Evolutionary conservation across 2,329 filamentous ascomycete species (phyloP), one percentile per base, ranked within the genome.

Genomic region (Dichotomopilus funicola): DNA sequence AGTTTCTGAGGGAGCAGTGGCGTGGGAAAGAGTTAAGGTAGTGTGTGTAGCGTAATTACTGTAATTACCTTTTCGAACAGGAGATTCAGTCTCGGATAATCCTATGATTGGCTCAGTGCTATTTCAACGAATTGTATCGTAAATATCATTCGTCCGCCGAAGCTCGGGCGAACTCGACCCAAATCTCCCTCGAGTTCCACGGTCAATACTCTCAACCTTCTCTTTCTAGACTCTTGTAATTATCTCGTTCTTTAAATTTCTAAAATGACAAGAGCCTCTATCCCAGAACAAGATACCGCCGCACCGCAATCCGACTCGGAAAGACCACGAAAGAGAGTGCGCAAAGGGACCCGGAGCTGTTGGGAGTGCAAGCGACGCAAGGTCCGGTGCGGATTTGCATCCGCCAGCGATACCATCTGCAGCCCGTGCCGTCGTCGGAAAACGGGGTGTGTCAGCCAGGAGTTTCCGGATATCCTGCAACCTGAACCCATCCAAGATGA

Each of bases 321-420:
- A n/a, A 36, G 12, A 38, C 51, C 51, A 12, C 12, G 51, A 7
- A 73, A 70, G 60, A 68, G 55, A 48, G 36, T 79, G 27, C 75
- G 78, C 27, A 82, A 80, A 52, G 80, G 80, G n/a, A 82, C 80
- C 0, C 71, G 68, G 34, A 81, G 78, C 54, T 82, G 80, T 64
- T 82, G 79, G 78, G 78, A 81, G 60, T 83, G 80, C 71, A 79
- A 79, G 65, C 72, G 76, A 50, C 73, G 78, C 31, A 83, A 83
- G 67, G 71, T 76, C 5, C 70, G 72, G 2, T 83, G 80, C 62
- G 73, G 71, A 12, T 76, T 78, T 56, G 64, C 68, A 9, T 63
- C 69, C 3, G 63, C 70, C 4, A 61, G 67, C 3, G 71, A 74
- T 5, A 55, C 66, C 3, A 60, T 73, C 1, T 82, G 79, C 55